Conservation (phyloP, 169 alveolate species). For the Cryptosporidium ryanae region DNA sequence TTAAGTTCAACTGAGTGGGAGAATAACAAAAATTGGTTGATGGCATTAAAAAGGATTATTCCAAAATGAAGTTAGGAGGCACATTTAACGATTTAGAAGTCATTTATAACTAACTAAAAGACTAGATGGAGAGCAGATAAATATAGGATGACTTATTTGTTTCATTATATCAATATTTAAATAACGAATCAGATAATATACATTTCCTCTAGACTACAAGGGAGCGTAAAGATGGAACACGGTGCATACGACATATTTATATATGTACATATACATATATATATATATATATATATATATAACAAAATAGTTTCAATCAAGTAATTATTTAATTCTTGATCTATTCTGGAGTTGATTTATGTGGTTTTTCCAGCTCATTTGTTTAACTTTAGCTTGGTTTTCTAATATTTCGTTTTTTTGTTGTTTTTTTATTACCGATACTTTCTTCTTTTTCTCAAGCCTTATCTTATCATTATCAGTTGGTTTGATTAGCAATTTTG, state of each 20-base stretch:
- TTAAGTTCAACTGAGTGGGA: conserved; percentile 86
- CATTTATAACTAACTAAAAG: no score
- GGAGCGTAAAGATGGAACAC: neutral
- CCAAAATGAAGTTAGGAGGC: conserved; percentile 12
- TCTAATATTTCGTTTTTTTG: conserved; percentile 37
- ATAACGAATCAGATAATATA: neutral
- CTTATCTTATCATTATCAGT: conserved; percentile 27
- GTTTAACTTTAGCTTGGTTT: conserved; percentile 23
- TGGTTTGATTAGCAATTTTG: conserved; percentile 22
- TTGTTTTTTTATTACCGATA: conserved; percentile 62
- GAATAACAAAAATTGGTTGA: conserved; percentile 84
- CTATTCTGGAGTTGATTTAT: conserved; percentile 5
- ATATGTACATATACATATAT: no score
- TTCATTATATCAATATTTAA: neutral
- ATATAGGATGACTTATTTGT: neutral
- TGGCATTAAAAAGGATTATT: conserved; percentile 73
- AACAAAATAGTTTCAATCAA: neutral
- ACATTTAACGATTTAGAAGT: no score
- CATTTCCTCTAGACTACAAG: neutral
- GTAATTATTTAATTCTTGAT: neutral
- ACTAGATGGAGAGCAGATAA: no score
- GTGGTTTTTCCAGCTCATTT: conserved; percentile 54
- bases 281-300: no score
- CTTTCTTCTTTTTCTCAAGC: conserved; percentile 28
- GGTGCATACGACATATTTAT: neutral